phyloP scores from a whole-genome alignment of 2,329 filamentous ascomycete species.

The Diaporthe citriasiana region DNA sequence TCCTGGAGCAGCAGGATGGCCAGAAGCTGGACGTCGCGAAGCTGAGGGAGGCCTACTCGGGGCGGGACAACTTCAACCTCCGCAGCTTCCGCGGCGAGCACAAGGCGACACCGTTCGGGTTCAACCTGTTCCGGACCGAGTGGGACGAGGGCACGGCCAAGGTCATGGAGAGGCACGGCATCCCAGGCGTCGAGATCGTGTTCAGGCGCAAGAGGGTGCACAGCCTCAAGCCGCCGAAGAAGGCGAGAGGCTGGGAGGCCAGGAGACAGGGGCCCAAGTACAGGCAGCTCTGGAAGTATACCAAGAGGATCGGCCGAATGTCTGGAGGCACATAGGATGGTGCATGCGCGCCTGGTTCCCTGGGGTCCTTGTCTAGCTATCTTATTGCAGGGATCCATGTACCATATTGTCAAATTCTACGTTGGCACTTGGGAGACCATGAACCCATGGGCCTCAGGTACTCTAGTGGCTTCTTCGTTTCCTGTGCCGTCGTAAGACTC shows the following conservation, averaged over 20 bases:
- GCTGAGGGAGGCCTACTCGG: conserved; percentile 66
- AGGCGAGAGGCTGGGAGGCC: conserved; percentile 75
- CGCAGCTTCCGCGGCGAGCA: conserved; percentile 81
- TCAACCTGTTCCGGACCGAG: conserved; percentile 86
- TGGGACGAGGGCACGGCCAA: conserved; percentile 92
- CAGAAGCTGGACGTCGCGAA: conserved; percentile 69
- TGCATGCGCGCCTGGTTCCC: neutral
- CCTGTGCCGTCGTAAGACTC: neutral
- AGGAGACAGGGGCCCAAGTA: conserved; percentile 76
- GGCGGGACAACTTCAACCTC: conserved; percentile 79
- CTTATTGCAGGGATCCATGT: neutral
- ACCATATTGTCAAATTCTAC: conserved; percentile 24
- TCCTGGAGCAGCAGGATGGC: conserved; percentile 83
- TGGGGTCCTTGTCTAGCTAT: neutral
- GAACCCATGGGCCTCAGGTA: neutral
- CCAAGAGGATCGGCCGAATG: conserved; percentile 64
- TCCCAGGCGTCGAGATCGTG: conserved; percentile 85
- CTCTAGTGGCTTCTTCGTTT: neutral
- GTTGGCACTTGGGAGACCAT: conserved; percentile 3
- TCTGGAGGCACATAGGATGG: conserved; percentile 38
- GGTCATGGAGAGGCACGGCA: conserved; percentile 85
- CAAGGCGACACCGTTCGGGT: conserved; percentile 79
- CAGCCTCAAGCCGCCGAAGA: conserved; percentile 73
- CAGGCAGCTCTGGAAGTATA: conserved; percentile 75
- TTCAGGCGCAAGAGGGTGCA: conserved; percentile 85